Evolutionary conservation across 2,329 filamentous ascomycete species (phyloP), one percentile per base, ranked within the genome.

Genomic region (Phyllosticta citribraziliensis): DNA sequence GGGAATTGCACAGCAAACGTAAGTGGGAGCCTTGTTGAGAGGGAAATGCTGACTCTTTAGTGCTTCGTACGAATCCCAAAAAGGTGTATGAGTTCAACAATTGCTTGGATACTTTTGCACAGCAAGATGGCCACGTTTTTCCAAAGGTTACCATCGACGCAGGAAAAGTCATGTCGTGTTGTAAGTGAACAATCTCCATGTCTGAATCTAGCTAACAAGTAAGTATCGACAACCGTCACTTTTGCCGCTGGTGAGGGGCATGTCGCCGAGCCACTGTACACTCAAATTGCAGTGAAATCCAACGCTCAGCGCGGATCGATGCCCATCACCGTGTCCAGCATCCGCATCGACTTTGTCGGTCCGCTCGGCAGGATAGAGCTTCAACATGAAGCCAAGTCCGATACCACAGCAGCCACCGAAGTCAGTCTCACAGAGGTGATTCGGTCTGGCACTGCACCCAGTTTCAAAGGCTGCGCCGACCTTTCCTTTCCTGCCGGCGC

Each of bases 401-500:
- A 62, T 1, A 58, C 66, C 5, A 57, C 30, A n/a, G 63, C 33
- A 19, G n/a, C 55, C 33, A 56, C 52, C 9, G 56, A 57, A 12
- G 52, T 62, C n/a, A 12, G 33, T 17, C 25, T 62, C 19, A 53
- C 56, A 33, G 61, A 62, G n/a, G 19, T 53, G n/a, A 57, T 56
- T 5, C 33, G 51, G 14, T 40, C 52, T 22, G 57, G 50, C 11
- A 56, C 33, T 2, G 52, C 51, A 60, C 70, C 72, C 30, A 72
- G 74, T n/a, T 75, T 86, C 58, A 72, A 74, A 50, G 88, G 88
- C 0, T 68, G 75, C 11, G 81, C 82, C 9, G 79, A 92, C 70
- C 74, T 97, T 60, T 84, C 80, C 0, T 74, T 97, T 52, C 72
- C 75, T 11, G 83, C 91, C 14, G 85, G 85, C 0, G 82, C 88